phyloP scores from a whole-genome alignment of 805 yeast species.

The Hanseniaspora taiwanica region DNA sequence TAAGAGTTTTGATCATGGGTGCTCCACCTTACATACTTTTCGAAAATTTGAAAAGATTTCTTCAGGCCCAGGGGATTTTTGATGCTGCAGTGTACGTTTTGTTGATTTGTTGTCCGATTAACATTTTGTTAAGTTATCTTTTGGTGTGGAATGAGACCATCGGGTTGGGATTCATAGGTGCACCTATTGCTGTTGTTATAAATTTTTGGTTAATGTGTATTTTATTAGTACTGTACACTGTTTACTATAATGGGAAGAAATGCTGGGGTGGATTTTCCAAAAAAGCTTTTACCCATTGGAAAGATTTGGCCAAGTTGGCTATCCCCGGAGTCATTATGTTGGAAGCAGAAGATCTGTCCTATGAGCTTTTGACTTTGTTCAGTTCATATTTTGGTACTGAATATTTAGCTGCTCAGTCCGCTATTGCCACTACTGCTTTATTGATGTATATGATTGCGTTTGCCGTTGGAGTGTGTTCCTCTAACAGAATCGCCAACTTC shows the following conservation, averaged over 20 bases:
- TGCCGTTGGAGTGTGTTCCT: conserved; percentile 56
- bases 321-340: conserved; percentile 66
- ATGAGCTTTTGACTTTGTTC: conserved; percentile 56
- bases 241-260: conserved; percentile 45
- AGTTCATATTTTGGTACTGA: conserved; percentile 60
- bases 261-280: conserved; percentile 57
- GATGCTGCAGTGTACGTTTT: conserved; percentile 70
- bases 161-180: conserved; percentile 72
- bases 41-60: conserved; percentile 67
- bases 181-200: conserved; percentile 62
- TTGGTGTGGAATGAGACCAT: conserved; percentile 57
- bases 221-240: conserved; percentile 40
- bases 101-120: conserved; percentile 54
- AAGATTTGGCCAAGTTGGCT: conserved; percentile 44
- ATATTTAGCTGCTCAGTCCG: conserved; percentile 62
- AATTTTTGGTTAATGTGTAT: conserved; percentile 62
- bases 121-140: conserved; percentile 50
- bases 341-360: conserved; percentile 67
- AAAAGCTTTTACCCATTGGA: conserved; percentile 43
- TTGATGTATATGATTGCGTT: conserved; percentile 62
- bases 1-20: conserved; percentile 48
- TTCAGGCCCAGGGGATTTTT: conserved; percentile 80
- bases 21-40: conserved; percentile 69
- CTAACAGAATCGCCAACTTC: conserved; percentile 62
- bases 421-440: conserved; percentile 52